Evolutionary conservation across 257 asterid species (phyloP), one percentile per base, ranked within the genome.

Genomic region (Penstemon davidsonii): DNA sequence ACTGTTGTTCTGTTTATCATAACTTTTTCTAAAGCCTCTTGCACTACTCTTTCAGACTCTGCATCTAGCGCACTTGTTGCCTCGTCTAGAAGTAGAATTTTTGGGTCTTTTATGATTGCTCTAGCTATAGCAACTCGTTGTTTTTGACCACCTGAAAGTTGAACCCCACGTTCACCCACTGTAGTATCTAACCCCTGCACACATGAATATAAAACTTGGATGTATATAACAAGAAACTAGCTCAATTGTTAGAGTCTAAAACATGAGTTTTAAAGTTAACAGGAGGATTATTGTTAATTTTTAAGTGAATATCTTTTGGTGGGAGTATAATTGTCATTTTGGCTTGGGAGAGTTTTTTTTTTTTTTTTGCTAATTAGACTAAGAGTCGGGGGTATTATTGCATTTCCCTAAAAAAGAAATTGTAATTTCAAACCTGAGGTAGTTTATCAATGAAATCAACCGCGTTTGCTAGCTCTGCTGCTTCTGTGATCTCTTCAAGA

Each of bases 61-160:
- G 80, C 67, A 73, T 82, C 90, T 19, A 85, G 78, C 0, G 91
- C 91, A 65, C 91, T 85, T 5, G 91, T 83, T 49, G 91, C 91
- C 72, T 85, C 85, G 58, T 85, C 91, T 18, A 85, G 68, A n/a
- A 85, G 88, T 67, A 85, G 68, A 67, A 85, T 83, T 52, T 72
- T 70, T 4, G 86, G 88, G 54, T 82, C 75, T 74, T 83, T 85
- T 50, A 85, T 33, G 13, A 85, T 85, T 13, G 88, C 86, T 71
- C 91, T 69, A 39, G 91, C 85, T 69, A 83, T 83, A 59, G 91
- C 88, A 6, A 85, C 69, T 75, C 86, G 72, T 57, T 85, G 90
- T 73, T 85, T 85, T 60, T 83, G 87, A 13, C 88, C 88, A 72
- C 87, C 82, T 3, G 91, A 85, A 47, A 81, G 82, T 47, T 85